These are phyloP conservation scores for Ehretia macrophylla DNA, from an alignment of 257 asterid species.

Conservation along the genomic window DNA sequence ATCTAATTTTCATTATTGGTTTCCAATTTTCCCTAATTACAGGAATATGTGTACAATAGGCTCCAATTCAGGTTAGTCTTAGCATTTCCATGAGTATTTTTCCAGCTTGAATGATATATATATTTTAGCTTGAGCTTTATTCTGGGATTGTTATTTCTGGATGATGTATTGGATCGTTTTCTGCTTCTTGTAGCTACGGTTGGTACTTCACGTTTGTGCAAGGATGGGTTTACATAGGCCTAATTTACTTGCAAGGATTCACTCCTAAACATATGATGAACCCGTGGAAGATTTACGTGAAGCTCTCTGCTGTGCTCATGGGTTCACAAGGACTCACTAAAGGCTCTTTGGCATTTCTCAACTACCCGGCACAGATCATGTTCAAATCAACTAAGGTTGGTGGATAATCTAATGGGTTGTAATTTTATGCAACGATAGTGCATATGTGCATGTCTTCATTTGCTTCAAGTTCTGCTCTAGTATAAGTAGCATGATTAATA, in stretches of 20 bases:
- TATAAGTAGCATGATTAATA: too few species aligned
- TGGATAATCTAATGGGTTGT: not conserved
- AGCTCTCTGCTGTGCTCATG: constrained; percentile 77
- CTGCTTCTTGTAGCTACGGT: constrained; percentile 20
- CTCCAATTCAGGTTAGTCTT: constrained; percentile 1
- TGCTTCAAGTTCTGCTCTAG: too few species aligned
- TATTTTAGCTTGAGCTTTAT: too few species aligned
- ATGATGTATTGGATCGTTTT: not conserved
- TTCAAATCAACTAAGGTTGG: constrained; percentile 78
- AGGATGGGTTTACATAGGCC: constrained; percentile 66
- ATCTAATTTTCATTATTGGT: too few species aligned
- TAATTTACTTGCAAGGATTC: constrained; percentile 67
- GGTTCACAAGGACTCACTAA: constrained; percentile 76
- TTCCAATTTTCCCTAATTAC: too few species aligned
- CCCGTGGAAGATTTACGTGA: constrained; percentile 74
- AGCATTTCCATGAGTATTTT: not conserved
- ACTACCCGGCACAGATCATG: constrained; percentile 84
- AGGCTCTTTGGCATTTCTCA: constrained; percentile 70
- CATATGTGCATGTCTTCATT: too few species aligned
- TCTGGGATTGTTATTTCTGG: too few species aligned
- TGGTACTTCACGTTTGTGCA: constrained; percentile 84
- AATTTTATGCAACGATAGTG: too few species aligned
- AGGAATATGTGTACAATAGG: constrained; percentile 3
- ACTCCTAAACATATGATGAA: constrained; percentile 77
- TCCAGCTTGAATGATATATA: too few species aligned